A percentile compares a stretch with the other conserved stretches of the same genome.
Conservation (phyloP, 345 rosid genomes). For the Raphanus sativus region DNA sequence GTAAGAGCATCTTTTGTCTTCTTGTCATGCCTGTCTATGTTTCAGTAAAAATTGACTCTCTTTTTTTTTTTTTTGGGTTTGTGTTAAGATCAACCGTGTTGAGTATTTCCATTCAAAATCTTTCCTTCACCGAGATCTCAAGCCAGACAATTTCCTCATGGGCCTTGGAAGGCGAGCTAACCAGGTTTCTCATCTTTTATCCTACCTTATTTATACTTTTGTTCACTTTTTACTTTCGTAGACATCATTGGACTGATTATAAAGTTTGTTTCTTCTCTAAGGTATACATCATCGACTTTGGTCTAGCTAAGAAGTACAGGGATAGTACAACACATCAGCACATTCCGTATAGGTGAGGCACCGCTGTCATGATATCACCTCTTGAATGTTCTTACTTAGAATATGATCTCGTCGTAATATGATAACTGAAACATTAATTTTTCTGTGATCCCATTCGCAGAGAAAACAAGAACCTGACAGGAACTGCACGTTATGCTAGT, state of each 20-base stretch:
- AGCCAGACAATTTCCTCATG: slow-evolving; percentile 63
- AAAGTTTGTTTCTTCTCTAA: slow-evolving; percentile 9
- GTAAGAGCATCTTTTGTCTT: slow-evolving; percentile 31
- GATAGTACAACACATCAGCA: slow-evolving; percentile 57
- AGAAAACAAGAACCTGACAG: slow-evolving; percentile 64
- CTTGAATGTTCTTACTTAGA: neutral
- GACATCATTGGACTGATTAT: neutral
- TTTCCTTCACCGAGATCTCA: slow-evolving; percentile 60
- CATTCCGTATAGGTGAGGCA: slow-evolving; percentile 52
- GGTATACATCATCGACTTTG: slow-evolving; percentile 62
- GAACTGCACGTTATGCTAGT: slow-evolving; percentile 71
- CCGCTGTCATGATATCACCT: neutral
- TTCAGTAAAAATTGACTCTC: neutral
- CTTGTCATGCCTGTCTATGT: neutral
- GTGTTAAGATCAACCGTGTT: slow-evolving; percentile 11
- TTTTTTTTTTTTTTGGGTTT: neutral
- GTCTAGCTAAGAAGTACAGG: slow-evolving; percentile 60
- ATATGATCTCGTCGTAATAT: neutral
- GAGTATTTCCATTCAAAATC: slow-evolving; percentile 51
- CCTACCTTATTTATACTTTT: neutral
- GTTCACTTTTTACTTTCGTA: too few species aligned
- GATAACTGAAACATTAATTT: neutral
- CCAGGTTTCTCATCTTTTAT: slow-evolving; percentile 39
- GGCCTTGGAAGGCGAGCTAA: slow-evolving; percentile 61
- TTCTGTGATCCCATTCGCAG: slow-evolving; percentile 32